Evolutionary conservation across 2,329 filamentous ascomycete genomes (phyloP), one percentile per base, ranked within the genome.

Genomic region (Aspergillus awamori): DNA sequence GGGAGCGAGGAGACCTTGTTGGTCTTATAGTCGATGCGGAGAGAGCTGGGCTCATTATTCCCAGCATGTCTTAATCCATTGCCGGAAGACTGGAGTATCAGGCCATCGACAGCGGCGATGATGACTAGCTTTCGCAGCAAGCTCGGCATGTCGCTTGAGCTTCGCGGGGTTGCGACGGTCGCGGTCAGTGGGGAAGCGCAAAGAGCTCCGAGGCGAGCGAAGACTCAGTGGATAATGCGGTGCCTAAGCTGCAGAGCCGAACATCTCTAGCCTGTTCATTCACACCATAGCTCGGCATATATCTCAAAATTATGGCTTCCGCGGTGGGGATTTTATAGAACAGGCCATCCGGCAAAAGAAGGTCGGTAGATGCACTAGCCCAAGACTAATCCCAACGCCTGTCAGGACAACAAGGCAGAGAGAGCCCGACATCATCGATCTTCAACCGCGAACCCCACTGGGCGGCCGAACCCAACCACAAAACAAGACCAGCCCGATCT

Each of bases 61-160:
- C 70, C 87, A 75, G 67, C 81, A 73, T 70, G 68, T 51, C 76
- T 74, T 56, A 71, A 66, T 51, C 72, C 72, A 64, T 70, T 87
- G 17, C 86, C 82, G 30, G 90, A 80, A 26, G 91, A 89, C 70
- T 95, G 91, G 48, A 97, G 83, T 65, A 96, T 82, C 56, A 97
- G 83, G 60, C 93, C 93, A 72, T 97, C 93, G 57, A 89, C 86
- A 26, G 92, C 88, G 58, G 93, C 92, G 76, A 89, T 89, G 67
- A 97, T 87, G 66, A 93, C 74, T 58, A 96, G 80, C 78, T 95
- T 96, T 74, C 91, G 89, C 61, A 90, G 87, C 63, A 96, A 81
- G 66, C 85, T 84, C 59, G 92, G 89, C 92, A 96, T 95, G 57
- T 63, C 58, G 64, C 38, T 58, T 24, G 48, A 59, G 36, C 57